phyloP scores from a whole-genome alignment of 371 early-diverging fungal species.

The Mucor piriformis region DNA sequence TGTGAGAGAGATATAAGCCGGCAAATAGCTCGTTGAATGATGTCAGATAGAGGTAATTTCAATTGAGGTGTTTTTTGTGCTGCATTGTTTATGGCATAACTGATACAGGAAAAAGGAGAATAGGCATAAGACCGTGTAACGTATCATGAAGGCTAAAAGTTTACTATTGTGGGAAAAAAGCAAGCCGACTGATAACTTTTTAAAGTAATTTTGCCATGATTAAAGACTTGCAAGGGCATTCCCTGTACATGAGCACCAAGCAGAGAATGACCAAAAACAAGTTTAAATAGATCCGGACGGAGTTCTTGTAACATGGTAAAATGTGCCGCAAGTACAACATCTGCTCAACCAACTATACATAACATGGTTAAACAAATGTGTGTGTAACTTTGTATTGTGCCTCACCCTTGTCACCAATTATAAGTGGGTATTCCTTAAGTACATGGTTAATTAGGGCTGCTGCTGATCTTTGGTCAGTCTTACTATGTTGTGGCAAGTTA shows the following conservation, averaged over 20 bases:
- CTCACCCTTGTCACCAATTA: slow-evolving; percentile 26
- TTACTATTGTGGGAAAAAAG: too few relatives aligned
- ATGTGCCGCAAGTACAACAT: slow-evolving; percentile 15
- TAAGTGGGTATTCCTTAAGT: not conserved
- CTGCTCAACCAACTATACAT: slow-evolving; percentile 23
- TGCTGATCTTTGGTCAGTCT: slow-evolving; percentile 4
- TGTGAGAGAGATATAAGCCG: too few relatives aligned
- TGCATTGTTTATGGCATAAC: too few relatives aligned
- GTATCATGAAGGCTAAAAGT: too few relatives aligned
- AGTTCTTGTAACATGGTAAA: slow-evolving; percentile 1
- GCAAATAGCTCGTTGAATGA: too few relatives aligned
- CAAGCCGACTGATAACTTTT: too few relatives aligned
- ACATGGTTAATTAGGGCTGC: slow-evolving; percentile 4
- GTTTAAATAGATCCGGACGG: slow-evolving; percentile 12
- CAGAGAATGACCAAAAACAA: slow-evolving; percentile 7
- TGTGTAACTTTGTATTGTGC: not conserved
- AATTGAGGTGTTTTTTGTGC: too few relatives aligned
- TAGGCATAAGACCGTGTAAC: too few relatives aligned
- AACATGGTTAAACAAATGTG: not conserved
- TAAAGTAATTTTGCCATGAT: too few relatives aligned
- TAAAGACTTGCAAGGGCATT: too few relatives aligned
- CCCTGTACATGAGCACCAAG: slow-evolving; percentile 20
- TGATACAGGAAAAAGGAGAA: too few relatives aligned
- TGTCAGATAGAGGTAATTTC: too few relatives aligned
- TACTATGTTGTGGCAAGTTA: slow-evolving; percentile 1